Evolutionary conservation across 1,139 yeast species (phyloP).

Genomic region (Eremothecium cymbalariae): DNA sequence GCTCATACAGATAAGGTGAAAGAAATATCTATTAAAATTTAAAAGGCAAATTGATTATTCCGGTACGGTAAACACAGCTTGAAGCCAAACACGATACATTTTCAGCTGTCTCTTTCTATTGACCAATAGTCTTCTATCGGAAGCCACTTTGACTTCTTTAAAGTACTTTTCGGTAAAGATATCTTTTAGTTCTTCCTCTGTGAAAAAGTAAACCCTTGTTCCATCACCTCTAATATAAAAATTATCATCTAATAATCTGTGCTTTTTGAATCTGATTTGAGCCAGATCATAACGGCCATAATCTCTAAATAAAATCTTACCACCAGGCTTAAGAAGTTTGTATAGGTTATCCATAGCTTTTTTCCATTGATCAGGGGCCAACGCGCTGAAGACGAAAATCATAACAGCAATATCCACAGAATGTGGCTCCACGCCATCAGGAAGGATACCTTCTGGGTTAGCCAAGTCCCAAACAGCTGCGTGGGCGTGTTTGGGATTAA

Average conservation of each 20-base stretch:
- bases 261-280: slow-evolving; percentile 86
- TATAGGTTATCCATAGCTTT: slow-evolving; percentile 64
- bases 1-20: no score
- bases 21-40: no score
- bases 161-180: slow-evolving; percentile 64
- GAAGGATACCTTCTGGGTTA: slow-evolving; percentile 61
- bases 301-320: slow-evolving; percentile 80
- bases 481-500: slow-evolving; percentile 56
- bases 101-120: slow-evolving; percentile 86
- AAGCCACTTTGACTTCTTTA: slow-evolving; percentile 64
- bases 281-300: slow-evolving; percentile 95
- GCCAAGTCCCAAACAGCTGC: slow-evolving; percentile 97
- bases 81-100: slow-evolving; percentile 97
- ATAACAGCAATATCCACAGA: slow-evolving; percentile 86
- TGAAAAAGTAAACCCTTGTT: slow-evolving; percentile 91
- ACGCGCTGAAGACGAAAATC: slow-evolving; percentile 90
- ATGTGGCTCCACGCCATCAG: slow-evolving; percentile 72
- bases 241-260: slow-evolving; percentile 79
- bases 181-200: slow-evolving; percentile 77
- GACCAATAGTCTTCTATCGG: slow-evolving; percentile 84
- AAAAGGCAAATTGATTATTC: no score
- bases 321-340: slow-evolving; percentile 83
- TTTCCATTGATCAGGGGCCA: slow-evolving; percentile 87
- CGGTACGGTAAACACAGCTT: slow-evolving; percentile 65
- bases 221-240: slow-evolving; percentile 98